Percentiles rank a stretch among this genome's conserved stretches.
phyloP scores from a whole-genome alignment of 306 rosid genomes.

The Macrotyloma uniflorum region DNA sequence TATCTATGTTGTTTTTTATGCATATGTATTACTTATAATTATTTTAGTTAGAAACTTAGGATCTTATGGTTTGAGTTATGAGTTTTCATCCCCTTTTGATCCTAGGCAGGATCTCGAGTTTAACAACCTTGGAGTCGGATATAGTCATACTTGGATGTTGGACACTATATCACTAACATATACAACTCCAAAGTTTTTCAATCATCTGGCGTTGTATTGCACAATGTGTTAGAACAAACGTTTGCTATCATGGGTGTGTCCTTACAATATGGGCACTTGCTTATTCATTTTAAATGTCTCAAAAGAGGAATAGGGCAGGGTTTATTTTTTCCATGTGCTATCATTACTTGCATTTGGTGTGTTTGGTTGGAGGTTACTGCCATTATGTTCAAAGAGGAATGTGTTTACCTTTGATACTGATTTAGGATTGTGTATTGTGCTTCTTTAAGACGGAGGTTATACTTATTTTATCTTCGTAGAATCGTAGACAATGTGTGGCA shows the following conservation, averaged over 20 bases:
- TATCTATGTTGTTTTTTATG: neutral
- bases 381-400: neutral
- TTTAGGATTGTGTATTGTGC: neutral
- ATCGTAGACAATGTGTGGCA: neutral
- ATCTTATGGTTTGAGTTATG: neutral
- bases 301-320: neutral
- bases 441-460: neutral
- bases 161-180: neutral
- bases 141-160: neutral
- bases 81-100: neutral
- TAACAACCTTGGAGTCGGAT: neutral
- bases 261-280: neutral
- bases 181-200: neutral
- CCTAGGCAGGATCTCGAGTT: neutral
- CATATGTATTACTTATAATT: neutral
- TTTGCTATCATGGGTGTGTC: neutral
- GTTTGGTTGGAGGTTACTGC: neutral
- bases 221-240: neutral
- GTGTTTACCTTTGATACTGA: neutral
- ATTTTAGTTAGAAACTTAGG: neutral
- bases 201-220: neutral
- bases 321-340: neutral
- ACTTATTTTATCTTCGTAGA: neutral
- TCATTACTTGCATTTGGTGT: conserved; percentile 13
- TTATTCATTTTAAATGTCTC: conserved; percentile 17